These are phyloP conservation scores for Lumnitzera littorea DNA, from an alignment of 345 rosid genomes.

Conservation along the genomic window DNA sequence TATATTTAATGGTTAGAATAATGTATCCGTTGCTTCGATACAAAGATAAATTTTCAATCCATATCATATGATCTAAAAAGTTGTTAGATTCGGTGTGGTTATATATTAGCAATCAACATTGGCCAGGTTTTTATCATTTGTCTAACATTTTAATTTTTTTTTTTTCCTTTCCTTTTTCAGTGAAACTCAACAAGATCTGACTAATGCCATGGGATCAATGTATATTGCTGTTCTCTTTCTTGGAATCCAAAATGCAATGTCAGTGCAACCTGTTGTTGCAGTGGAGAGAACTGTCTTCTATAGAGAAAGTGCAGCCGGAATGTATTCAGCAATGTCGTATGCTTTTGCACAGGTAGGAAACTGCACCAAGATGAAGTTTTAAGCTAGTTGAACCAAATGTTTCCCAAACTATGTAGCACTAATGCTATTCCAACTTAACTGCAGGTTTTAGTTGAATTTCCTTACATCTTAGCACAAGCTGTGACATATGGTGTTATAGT, in stretches of 20 bases:
- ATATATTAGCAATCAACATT: no score
- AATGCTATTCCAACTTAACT: background rate
- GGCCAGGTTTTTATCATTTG: no score
- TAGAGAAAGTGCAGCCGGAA: slow-evolving; percentile 44
- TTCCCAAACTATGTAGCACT: background rate
- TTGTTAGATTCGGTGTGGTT: no score
- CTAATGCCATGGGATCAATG: slow-evolving; percentile 41
- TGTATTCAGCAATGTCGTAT: slow-evolving; percentile 45
- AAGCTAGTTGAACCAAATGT: background rate
- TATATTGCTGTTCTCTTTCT: slow-evolving; percentile 33
- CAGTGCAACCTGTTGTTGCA: slow-evolving; percentile 37
- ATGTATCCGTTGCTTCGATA: no score
- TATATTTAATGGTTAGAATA: no score
- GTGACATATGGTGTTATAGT: slow-evolving; percentile 21
- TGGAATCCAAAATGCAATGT: slow-evolving; percentile 24
- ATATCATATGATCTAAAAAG: no score
- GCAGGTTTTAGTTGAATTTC: slow-evolving; percentile 37
- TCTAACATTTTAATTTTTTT: no score
- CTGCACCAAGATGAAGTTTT: background rate
- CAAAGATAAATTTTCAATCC: no score
- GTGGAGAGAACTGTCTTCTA: slow-evolving; percentile 42
- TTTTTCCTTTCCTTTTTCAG: no score
- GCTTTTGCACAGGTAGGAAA: slow-evolving; percentile 38
- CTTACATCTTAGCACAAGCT: slow-evolving; percentile 27
- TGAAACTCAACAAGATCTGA: background rate